Evolutionary conservation across 371 early-diverging fungal species (phyloP), one percentile per base, ranked within the genome.

Genomic region (Saksenaea vasiformis): DNA sequence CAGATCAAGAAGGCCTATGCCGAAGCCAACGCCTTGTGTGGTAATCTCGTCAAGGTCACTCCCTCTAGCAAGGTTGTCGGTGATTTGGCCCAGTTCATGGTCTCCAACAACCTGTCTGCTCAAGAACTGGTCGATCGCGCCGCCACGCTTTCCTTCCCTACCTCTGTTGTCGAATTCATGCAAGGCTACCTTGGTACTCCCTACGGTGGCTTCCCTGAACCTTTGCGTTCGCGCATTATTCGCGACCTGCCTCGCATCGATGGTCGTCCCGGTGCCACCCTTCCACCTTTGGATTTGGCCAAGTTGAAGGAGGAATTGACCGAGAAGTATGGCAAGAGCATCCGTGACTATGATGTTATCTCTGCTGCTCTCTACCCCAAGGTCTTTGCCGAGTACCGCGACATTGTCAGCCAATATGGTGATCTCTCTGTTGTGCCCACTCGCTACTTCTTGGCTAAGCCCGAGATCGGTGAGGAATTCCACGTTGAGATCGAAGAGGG

Each of bases 41-140:
- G 98, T 43, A 95, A 96, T 70, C 90, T 97, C 68, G 92, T 95
- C 76, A 97, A 97, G 86, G 98, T 97, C 47, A 97, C 98, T 5
- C 98, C 98, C 7, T 95, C 95, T 39, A 92, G 92, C 73, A 97
- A 97, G 82, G 98, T 97, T 17, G 96, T 97, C 10, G 98, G 98
- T 55, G 98, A 97, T 78, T 80, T 97, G 39, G 97, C 98, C 53
- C 98, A 97, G 77, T 95, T 97, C 70, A 92, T 97, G 93, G 98
- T 96, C 8, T 88, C 95, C 54, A 94, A 95, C 83, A 84, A 87
- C 36, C 73, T 96, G 53, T 75, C 71, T 2, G 89, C 83, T 38
- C 70, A 91, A 60, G 94, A 93, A 36, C 92, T 97, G 3, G 65
- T 82, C 58, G 90, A 90, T 57, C 84, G 85, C 41, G 95, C 95